phyloP scores from a whole-genome alignment of 2,329 filamentous ascomycete genomes.

The Fusarium tuaranense region DNA sequence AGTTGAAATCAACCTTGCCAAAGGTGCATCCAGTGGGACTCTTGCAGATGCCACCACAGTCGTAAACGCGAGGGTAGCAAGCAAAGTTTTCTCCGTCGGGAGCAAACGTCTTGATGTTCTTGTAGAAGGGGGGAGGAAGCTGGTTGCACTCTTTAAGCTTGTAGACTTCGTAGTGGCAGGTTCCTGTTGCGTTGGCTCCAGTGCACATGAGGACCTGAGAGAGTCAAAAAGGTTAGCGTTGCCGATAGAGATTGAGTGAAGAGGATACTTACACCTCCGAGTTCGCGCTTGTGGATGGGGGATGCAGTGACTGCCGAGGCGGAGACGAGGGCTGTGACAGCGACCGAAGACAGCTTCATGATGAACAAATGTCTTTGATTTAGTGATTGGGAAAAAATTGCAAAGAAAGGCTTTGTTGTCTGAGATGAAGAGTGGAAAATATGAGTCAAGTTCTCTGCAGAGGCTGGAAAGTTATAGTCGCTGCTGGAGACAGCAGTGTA shows the following conservation, averaged over 20 bases:
- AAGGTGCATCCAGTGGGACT: constrained; percentile 66
- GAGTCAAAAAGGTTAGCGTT: constrained; percentile 4
- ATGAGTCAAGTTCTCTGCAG: constrained; percentile 26
- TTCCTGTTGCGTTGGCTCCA: constrained; percentile 61
- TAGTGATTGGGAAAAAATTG: not conserved
- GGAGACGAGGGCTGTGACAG: constrained; percentile 37
- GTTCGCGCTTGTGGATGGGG: constrained; percentile 54
- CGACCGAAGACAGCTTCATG: constrained; percentile 47
- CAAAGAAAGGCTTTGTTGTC: constrained; percentile 5
- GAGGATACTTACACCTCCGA: constrained; percentile 59
- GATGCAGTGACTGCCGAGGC: constrained; percentile 41
- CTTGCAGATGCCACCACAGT: constrained; percentile 59
- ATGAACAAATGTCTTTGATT: not conserved
- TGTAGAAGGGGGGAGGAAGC: constrained; percentile 53
- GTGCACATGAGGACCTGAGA: constrained; percentile 63
- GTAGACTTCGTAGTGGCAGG: constrained; percentile 59
- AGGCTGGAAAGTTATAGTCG: constrained; percentile 22
- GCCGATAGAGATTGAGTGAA: not conserved
- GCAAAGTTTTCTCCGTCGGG: constrained; percentile 61
- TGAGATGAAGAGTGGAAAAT: constrained; percentile 4
- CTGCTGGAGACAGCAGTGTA: not conserved
- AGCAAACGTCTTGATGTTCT: constrained; percentile 62
- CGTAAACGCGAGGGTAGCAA: constrained; percentile 58
- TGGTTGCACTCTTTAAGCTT: constrained; percentile 59
- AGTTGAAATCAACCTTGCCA: constrained; percentile 59